A percentile compares a stretch with the other conserved stretches of the same genome.
Evolutionary conservation across 2,329 filamentous ascomycete species (phyloP).

Genomic region (Graphilbum fragrans): DNA sequence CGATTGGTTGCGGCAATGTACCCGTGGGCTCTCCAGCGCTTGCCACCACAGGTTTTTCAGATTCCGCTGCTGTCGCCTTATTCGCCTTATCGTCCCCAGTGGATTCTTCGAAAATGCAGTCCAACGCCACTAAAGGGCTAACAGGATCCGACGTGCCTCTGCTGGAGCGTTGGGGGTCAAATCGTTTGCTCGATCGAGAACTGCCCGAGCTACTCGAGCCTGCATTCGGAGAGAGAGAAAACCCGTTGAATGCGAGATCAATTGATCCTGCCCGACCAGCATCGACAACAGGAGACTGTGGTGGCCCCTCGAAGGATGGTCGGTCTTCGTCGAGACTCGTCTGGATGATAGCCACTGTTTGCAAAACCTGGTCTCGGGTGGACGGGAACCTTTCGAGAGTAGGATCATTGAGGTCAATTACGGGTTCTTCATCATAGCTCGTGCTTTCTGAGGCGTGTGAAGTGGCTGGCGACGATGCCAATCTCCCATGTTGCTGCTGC

Average conservation of each 20-base stretch:
- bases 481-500: slow-evolving; percentile 1
- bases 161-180: neutral
- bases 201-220: neutral
- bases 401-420: slow-evolving; percentile 31
- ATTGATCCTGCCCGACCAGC: slow-evolving; percentile 20
- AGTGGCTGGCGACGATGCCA: slow-evolving; percentile 6
- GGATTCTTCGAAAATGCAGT: slow-evolving; percentile 2
- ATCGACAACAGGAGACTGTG: slow-evolving; percentile 22
- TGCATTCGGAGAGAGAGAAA: slow-evolving; percentile 18
- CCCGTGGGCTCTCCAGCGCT: too few species aligned
- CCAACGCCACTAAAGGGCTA: neutral
- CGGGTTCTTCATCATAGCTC: slow-evolving; percentile 12
- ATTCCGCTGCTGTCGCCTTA: neutral
- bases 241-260: slow-evolving; percentile 24
- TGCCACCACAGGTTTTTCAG: too few species aligned
- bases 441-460: slow-evolving; percentile 1
- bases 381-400: slow-evolving; percentile 36
- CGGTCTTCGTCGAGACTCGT: slow-evolving; percentile 29
- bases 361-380: slow-evolving; percentile 29
- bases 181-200: neutral
- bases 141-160: neutral
- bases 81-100: neutral
- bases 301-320: slow-evolving; percentile 21
- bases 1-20: too few species aligned
- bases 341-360: slow-evolving; percentile 31